Base-by-base conservation (phyloP, 176 grass and related monocot genomes). In the Alloteropsis semialata region DNA sequence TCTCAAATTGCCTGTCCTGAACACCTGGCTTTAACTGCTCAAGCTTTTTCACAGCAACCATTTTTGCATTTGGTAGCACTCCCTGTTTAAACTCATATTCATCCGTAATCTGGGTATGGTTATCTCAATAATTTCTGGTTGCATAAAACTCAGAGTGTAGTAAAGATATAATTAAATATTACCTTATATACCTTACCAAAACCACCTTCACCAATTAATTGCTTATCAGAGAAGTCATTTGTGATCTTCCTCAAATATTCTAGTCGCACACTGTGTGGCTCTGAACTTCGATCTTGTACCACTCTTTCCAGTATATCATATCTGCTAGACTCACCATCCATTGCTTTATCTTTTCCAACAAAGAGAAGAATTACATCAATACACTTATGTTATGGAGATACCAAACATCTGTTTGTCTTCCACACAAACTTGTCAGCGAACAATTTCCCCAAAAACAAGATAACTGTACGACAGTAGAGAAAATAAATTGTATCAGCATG, bases 1-100 rank as follows among this genome's bases (percentile, higher is more conserved):
- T 84, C 33, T 75, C 24, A 65, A 75, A 84, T 54, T 75, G 49
- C 5, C 27, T 43, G 2, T 74, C 54, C 36, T 42, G 54, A 59
- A 59, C 1, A 18, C n/a, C 74, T 6, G 8, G 36, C 3, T 11
- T 18, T 27, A 11, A 42, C 5, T 15, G 12, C 0, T 37, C 22
- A 25, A 76, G 54, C n/a, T 10, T 76, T 14, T 76, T 59, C 7
- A 76, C 15, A 2, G 74, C 74, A 27, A 59, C 8, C 0, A 15
- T 11, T 37, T 25, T 11, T 13, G 44, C 77, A 27, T 66, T 80
- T 3, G 0, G 30, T 9, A 80, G 13, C 6, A 65, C 21, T 18
- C 61, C 44, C 55, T 51, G 30, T 27, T 51, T 2, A 17, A 65
- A 42, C 3, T 25, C 1, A n/a, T n/a, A n/a, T n/a, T n/a, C n/a